Percentiles rank a stretch among this genome's conserved stretches.
These are phyloP conservation scores for Talaromyces sp. DNA, from an alignment of 2,329 filamentous ascomycete genomes.

Conservation along the genomic window DNA sequence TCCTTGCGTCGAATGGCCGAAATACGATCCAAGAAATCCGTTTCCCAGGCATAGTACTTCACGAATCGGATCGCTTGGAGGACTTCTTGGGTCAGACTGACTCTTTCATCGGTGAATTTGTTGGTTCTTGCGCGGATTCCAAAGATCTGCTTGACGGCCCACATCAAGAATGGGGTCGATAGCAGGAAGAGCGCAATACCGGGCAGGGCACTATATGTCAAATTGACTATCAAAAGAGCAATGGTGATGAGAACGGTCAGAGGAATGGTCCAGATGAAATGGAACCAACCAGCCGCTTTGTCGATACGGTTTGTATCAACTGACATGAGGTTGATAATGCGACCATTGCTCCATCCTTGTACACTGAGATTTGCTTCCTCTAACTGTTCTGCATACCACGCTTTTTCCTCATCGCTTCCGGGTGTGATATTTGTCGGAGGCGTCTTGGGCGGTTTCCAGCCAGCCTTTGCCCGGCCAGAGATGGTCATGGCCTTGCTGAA, in stretches of 20 bases:
- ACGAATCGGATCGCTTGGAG: constrained; percentile 85
- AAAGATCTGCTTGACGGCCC: constrained; percentile 74
- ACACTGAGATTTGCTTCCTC: constrained; percentile 41
- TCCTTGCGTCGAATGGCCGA: constrained; percentile 70
- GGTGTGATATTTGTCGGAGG: constrained; percentile 45
- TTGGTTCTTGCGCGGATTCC: constrained; percentile 74
- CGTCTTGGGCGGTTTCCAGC: constrained; percentile 55
- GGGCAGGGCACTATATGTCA: constrained; percentile 81
- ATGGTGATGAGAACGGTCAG: constrained; percentile 74
- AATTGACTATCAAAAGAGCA: constrained; percentile 73
- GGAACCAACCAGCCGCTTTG: constrained; percentile 79
- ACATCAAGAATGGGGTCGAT: constrained; percentile 70
- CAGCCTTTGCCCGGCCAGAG: constrained; percentile 81
- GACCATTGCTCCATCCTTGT: constrained; percentile 81
- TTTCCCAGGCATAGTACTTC: constrained; percentile 94
- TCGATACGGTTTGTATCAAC: constrained; percentile 89
- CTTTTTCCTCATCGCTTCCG: constrained; percentile 48
- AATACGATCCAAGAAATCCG: constrained; percentile 73
- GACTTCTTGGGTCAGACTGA: constrained; percentile 86
- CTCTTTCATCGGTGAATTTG: constrained; percentile 85
- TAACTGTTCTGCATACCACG: constrained; percentile 39
- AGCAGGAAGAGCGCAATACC: constrained; percentile 80
- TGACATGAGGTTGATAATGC: constrained; percentile 87
- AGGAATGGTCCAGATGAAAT: constrained; percentile 82
- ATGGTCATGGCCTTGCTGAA: constrained; percentile 88